Base-by-base conservation (phyloP, 345 rosid species). In the Eutrema yunnanense region DNA sequence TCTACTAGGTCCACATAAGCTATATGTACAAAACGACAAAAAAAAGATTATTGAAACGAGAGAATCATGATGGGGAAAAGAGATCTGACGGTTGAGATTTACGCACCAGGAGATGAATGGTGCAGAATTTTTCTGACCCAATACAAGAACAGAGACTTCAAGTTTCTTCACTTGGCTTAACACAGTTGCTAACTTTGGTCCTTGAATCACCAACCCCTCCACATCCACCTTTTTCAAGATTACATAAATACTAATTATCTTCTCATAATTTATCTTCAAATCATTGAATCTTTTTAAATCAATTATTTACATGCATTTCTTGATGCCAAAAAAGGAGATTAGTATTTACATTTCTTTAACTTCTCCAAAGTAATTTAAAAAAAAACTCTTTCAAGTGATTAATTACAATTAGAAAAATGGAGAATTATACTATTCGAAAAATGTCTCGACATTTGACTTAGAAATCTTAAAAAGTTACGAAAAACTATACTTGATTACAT, bases 131-230 rank as follows among this genome's bases (percentile, higher is more conserved):
- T 84, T 88, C 83, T 92, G 98, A 77, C 99, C 96, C 76, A 92
- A 80, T 8, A 95, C 99, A 19, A 92, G 83, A 67, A 92, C 96
- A 22, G 90, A 78, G 16, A 87, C 94, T 81, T 88, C 99, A 53
- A 92, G 89, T 76, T 92, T 95, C 84, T 88, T 95, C 78, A 90
- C 98, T 70, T 95, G 99, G 87, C 86, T 90, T 74, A 84, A 67
- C 51, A 95, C 88, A 5, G 97, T 95, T n/a, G 76, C 87, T 60
- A 92, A 60, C 74, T 71, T 95, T 66, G 96, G 99, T 50, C 97
- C 97, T 82, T 90, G 92, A 36, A 92, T 88, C 73, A 86, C 92
- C n/a, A 92, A 67, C 47, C 86, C 92, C 72, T 92, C 99, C 37
- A 95, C 90, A 67, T 92, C 94, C 76, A 95, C 97, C 99, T 95